These are phyloP conservation scores for Calophaca sinica DNA, from an alignment of 306 rosid genomes.

Conservation along the genomic window DNA sequence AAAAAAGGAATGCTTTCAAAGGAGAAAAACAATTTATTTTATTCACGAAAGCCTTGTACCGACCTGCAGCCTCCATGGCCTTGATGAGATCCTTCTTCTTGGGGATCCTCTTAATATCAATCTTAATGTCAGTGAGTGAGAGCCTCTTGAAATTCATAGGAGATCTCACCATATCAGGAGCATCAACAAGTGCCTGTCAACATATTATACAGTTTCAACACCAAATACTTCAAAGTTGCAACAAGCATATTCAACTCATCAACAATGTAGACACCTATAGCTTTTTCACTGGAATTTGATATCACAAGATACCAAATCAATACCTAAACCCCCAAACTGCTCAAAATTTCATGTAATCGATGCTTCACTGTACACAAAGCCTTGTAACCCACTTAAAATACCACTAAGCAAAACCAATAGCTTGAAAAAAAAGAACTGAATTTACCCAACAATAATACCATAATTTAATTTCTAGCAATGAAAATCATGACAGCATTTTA, in stretches of 20 bases:
- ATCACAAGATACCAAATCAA: no score
- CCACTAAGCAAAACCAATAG: neutral
- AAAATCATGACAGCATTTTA: neutral
- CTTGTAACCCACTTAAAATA: no score
- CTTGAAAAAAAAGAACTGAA: neutral
- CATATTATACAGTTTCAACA: neutral
- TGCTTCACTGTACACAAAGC: neutral
- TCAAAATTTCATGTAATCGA: neutral
- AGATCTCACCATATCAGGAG: conserved; percentile 89
- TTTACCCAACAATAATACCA: neutral
- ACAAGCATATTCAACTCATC: neutral
- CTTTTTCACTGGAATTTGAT: no score
- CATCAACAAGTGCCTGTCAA: conserved; percentile 84
- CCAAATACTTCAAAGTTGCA: neutral
- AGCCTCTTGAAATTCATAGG: conserved; percentile 93
- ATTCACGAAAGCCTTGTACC: neutral
- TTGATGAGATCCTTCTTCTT: conserved; percentile 88
- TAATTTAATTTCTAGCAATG: neutral
- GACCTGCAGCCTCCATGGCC: conserved; percentile 94
- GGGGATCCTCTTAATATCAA: conserved; percentile 90
- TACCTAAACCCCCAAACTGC: no score
- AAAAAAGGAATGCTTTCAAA: neutral
- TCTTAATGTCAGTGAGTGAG: conserved; percentile 86
- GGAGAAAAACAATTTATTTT: neutral
- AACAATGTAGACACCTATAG: neutral